These are phyloP conservation scores for Boletus bicolor DNA, from an alignment of 768 basidiomycete genomes.

Conservation along the genomic window DNA sequence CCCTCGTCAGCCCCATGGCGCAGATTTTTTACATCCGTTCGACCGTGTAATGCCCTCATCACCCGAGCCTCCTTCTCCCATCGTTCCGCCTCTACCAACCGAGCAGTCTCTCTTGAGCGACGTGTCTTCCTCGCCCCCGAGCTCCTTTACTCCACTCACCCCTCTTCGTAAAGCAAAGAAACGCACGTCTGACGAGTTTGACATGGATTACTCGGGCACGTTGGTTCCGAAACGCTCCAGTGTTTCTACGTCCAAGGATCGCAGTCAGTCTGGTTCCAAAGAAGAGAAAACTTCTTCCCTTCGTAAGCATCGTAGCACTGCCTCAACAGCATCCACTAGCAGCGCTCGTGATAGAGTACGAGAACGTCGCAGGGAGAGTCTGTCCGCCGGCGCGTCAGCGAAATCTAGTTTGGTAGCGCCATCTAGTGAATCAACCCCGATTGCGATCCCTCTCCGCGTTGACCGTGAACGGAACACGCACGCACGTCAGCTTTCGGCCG, in stretches of 20 bases:
- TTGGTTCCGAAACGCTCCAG: constrained; percentile 51
- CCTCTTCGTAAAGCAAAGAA: constrained; percentile 61
- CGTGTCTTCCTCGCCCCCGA: constrained; percentile 51
- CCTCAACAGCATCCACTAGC: constrained; percentile 43
- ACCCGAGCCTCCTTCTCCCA: constrained; percentile 27
- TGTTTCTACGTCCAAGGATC: constrained; percentile 30
- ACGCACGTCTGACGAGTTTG: constrained; percentile 80
- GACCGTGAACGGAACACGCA: constrained; percentile 44
- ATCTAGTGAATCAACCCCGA: constrained; percentile 22
- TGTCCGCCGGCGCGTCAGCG: constrained; percentile 37
- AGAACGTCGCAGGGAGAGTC: constrained; percentile 55
- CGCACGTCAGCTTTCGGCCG: constrained; percentile 62
- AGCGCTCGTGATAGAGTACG: constrained; percentile 44
- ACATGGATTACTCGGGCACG: constrained; percentile 66
- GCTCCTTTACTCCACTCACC: constrained; percentile 48
- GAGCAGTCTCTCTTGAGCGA: constrained; percentile 30
- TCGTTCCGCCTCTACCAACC: constrained; percentile 31
- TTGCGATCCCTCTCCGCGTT: constrained; percentile 18
- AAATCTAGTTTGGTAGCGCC: constrained; percentile 19
- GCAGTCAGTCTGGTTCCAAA: constrained; percentile 29
- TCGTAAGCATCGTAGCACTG: constrained; percentile 74
- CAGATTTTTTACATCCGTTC: constrained; percentile 31
- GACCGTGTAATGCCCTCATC: constrained; percentile 32
- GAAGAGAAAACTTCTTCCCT: constrained; percentile 48
- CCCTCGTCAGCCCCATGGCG: constrained; percentile 54